Evolutionary conservation across 2,329 filamentous ascomycete species (phyloP), one percentile per base, ranked within the genome.

Genomic region (Xylariomycetidae sp.): DNA sequence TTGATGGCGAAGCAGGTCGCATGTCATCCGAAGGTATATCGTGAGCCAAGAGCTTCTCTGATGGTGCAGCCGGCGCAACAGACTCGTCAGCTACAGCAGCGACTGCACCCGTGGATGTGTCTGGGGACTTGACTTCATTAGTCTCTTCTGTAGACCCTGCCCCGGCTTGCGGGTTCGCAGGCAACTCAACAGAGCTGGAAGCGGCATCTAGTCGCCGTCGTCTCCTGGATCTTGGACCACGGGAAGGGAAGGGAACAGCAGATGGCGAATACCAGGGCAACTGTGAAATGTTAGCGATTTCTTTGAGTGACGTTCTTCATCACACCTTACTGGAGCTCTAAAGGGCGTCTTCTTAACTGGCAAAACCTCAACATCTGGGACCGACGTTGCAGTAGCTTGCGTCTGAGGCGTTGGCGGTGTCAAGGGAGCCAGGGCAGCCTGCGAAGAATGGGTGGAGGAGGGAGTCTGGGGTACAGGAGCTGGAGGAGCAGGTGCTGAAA

Each of bases 261-360:
- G 72, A 69, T 19, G 56, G 57, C 1, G 74, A 77, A 17, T 67
- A 48, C 75, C 76, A 80, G 8, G 76, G 76, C 8, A 80, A 58
- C 72, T 79, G 37, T 34, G 14, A 40, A 14, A 16, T 29, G 7
- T 16, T 13, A 14, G 26, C 19, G 10, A 30, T 15, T 14, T 8
- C 16, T 16, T 24, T 22, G 10, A 13, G 15, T 15, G 13, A 27
- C 2, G 9, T 12, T 14, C 25, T 18, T 9, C 20, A 29, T 29
- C 28, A 22, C 19, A 38, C 64, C 72, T 65, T 61, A 77, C 74
- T 17, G 72, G 72, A 50, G 67, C 58, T 38, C 57, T 61, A 42
- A 73, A 77, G 2, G 49, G 48, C 20, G 35, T 31, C n/a, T n/a
- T n/a, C n/a, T 34, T 36, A 25, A 38, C 44, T 13, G 53, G 35